Evolutionary conservation across 163 green algal genomes (phyloP), one percentile per base, ranked within the genome.

Genomic region (Trebouxia gelatinosa): DNA sequence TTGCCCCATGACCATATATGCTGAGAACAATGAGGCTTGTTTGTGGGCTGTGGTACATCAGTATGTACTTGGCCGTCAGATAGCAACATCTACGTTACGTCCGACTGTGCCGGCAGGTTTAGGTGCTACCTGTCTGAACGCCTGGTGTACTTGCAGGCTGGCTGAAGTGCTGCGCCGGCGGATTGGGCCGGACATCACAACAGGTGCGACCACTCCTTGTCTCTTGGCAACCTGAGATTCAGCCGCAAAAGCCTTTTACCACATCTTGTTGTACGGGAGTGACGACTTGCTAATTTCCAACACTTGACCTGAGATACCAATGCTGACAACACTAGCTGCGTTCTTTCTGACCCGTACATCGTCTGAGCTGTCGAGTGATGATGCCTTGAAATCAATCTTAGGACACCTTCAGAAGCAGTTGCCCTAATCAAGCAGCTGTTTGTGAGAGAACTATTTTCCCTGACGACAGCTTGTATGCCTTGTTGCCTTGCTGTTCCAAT

Each of bases 391-490:
- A 71, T 46, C 37, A 46, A 78, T 82, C 78, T 82, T 82, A 82
- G 78, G 78, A 82, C 78, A 82, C 78, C 78, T 82, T 71, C 58
- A 38, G 31, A 75, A 62, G 74, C 74, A 68, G 50, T n/a, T n/a
- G n/a, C n/a, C n/a, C n/a, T n/a, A n/a, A 19, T 34, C 46, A 38
- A 31, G 23, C 26, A 23, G 28, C 37, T 59, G 74, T 58, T 71
- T n/a, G 26, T 79, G 74, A 79, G 74, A 72, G 31, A 37, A 71
- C 58, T n/a, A 37, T 43, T 78, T 65, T 66, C 9, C 11, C 39
- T 76, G 39, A 64, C 68, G 35, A 40, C 34, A 28, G 26, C 34
- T 23, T 11, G 16, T 67, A 28, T 28, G 6, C 26, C 26, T 28
- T 19, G 26, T 32, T 2, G n/a, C 26, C n/a, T 11, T 17, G 23